phyloP scores from a whole-genome alignment of 1,139 yeast species.

The Saccharomycopsis hybrid region DNA sequence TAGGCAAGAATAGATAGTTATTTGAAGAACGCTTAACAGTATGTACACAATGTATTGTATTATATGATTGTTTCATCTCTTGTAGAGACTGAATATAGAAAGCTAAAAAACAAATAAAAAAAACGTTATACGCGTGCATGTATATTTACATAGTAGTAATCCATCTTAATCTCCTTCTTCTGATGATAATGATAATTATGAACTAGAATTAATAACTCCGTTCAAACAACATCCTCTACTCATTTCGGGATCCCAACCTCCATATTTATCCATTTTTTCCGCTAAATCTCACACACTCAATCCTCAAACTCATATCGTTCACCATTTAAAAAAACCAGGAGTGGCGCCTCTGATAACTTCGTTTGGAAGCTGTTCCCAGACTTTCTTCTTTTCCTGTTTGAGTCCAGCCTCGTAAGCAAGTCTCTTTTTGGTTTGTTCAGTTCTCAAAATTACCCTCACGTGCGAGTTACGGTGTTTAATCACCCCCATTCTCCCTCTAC shows the following conservation, averaged over 20 bases:
- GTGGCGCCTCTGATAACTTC: constrained; percentile 39
- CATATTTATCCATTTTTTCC: background rate
- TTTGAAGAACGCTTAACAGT: background rate
- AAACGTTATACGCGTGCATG: background rate
- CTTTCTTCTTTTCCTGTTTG: constrained; percentile 39
- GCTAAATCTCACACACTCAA: background rate
- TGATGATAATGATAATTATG: background rate
- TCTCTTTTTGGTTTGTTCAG: constrained; percentile 55
- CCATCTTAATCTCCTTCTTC: background rate
- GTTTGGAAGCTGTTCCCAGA: constrained; percentile 38
- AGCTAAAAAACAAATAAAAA: constrained; percentile 1
- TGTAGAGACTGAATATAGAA: background rate
- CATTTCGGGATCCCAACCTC: background rate
- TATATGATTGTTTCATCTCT: too few relatives aligned
- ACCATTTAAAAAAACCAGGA: constrained; percentile 49
- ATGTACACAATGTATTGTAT: too few relatives aligned
- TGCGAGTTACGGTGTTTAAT: constrained; percentile 74
- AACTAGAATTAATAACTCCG: background rate
- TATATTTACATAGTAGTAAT: background rate
- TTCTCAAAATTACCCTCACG: constrained; percentile 68
- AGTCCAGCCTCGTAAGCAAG: constrained; percentile 50
- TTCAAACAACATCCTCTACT: background rate
- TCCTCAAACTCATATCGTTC: constrained; percentile 17
- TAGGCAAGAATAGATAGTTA: background rate
- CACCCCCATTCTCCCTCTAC: constrained; percentile 85